Conservation (phyloP, 768 basidiomycete genomes). For the Mycena epipterygia region DNA sequence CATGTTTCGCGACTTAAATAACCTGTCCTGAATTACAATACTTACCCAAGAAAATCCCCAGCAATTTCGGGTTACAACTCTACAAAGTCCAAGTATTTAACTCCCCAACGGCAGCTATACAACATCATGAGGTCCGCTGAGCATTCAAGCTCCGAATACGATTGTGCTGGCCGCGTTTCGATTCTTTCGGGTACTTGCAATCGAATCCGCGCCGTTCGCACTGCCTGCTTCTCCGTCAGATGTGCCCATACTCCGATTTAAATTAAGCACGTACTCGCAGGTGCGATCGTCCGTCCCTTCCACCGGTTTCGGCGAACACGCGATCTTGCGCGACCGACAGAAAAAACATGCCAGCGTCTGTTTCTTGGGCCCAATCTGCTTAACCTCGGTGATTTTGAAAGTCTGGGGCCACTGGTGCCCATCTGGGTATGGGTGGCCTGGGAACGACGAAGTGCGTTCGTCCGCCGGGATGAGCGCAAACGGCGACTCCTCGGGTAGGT, state of each 20-base stretch:
- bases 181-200: conserved; percentile 20
- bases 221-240: background rate
- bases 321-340: conserved; percentile 20
- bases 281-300: conserved; percentile 9
- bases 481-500: conserved; percentile 10
- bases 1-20: too few relatives aligned
- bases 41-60: too few relatives aligned
- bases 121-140: background rate
- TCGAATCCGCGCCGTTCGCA: conserved; percentile 14
- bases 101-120: background rate
- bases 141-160: background rate
- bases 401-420: conserved; percentile 24
- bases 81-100: too few relatives aligned
- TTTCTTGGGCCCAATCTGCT: conserved; percentile 28
- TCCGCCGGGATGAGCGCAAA: background rate
- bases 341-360: conserved; percentile 25
- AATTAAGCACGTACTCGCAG: conserved; percentile 15
- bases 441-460: background rate
- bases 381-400: conserved; percentile 27
- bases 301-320: conserved; percentile 4
- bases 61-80: too few relatives aligned
- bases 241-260: background rate
- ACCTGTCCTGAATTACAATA: too few relatives aligned
- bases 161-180: conserved; percentile 20
- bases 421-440: conserved; percentile 13